These are phyloP conservation scores for Salix purpurea DNA, from an alignment of 345 rosid genomes.

Conservation along the genomic window DNA sequence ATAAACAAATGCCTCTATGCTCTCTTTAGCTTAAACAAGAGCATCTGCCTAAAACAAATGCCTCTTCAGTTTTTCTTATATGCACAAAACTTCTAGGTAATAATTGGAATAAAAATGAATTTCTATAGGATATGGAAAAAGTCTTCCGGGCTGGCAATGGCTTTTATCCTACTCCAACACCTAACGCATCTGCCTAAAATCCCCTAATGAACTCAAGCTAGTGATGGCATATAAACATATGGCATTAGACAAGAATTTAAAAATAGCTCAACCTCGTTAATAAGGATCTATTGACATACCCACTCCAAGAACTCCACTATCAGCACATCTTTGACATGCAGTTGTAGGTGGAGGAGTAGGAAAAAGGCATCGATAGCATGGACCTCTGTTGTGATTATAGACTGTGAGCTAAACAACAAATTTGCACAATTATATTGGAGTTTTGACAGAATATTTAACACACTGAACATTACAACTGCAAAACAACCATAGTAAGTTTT, in stretches of 20 bases:
- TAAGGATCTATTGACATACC: slow-evolving; percentile 35
- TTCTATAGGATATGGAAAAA: too few species aligned
- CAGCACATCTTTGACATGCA: slow-evolving; percentile 86
- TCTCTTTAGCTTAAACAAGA: too few species aligned
- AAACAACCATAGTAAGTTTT: slow-evolving; percentile 14
- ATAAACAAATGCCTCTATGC: too few species aligned
- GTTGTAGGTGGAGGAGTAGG: slow-evolving; percentile 77
- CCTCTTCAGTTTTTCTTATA: too few species aligned
- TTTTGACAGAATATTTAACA: neutral
- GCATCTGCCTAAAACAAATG: too few species aligned
- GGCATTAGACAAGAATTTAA: neutral
- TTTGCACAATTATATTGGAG: neutral
- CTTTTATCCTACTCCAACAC: too few species aligned
- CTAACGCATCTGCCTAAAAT: neutral
- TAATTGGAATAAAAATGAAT: too few species aligned
- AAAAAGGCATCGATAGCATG: slow-evolving; percentile 83
- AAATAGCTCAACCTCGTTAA: neutral
- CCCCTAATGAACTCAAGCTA: neutral
- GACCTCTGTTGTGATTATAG: slow-evolving; percentile 72
- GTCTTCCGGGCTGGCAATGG: too few species aligned
- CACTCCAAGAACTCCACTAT: slow-evolving; percentile 86
- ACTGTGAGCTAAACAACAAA: slow-evolving; percentile 49
- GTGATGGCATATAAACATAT: neutral
- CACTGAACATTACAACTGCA: slow-evolving; percentile 6
- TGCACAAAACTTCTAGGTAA: too few species aligned